phyloP scores from a whole-genome alignment of 208 protist species.

The Leishmania amazonensis region DNA sequence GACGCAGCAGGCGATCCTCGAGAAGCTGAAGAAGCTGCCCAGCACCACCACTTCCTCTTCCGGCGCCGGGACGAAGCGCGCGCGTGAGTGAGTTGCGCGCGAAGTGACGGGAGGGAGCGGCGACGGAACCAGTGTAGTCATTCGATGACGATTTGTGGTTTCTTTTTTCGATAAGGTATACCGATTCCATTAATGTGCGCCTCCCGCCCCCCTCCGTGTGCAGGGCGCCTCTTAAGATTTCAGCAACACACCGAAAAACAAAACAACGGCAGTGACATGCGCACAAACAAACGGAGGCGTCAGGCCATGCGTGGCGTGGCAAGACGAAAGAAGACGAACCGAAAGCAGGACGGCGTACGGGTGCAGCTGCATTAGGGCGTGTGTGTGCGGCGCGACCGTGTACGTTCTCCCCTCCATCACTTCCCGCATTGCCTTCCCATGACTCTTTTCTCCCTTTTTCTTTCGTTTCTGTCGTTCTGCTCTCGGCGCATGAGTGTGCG shows the following conservation, averaged over 20 bases:
- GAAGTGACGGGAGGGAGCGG: background rate
- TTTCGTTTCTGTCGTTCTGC: background rate
- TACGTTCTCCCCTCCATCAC: background rate
- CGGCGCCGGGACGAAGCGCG: conserved; percentile 16
- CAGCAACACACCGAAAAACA: background rate
- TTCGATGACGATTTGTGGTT: background rate
- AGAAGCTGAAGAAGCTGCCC: conserved; percentile 56
- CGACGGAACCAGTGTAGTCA: background rate
- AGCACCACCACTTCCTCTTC: background rate
- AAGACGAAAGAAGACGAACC: too few relatives aligned
- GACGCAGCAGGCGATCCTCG: conserved; percentile 65
- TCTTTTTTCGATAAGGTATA: background rate
- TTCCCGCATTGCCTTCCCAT: background rate
- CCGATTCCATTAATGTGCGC: background rate
- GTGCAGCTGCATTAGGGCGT: background rate
- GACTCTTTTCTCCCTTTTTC: background rate
- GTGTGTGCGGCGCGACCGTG: background rate
- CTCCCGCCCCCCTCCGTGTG: background rate
- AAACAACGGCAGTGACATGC: background rate
- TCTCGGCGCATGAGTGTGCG: background rate
- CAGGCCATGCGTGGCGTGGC: too few relatives aligned
- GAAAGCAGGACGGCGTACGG: background rate
- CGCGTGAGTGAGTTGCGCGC: conserved; percentile 13
- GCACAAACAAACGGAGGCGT: background rate
- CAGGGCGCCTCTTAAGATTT: background rate